Evolutionary conservation across 345 rosid genomes (phyloP), one percentile per base, ranked within the genome.

Genomic region (Psidium guajava): DNA sequence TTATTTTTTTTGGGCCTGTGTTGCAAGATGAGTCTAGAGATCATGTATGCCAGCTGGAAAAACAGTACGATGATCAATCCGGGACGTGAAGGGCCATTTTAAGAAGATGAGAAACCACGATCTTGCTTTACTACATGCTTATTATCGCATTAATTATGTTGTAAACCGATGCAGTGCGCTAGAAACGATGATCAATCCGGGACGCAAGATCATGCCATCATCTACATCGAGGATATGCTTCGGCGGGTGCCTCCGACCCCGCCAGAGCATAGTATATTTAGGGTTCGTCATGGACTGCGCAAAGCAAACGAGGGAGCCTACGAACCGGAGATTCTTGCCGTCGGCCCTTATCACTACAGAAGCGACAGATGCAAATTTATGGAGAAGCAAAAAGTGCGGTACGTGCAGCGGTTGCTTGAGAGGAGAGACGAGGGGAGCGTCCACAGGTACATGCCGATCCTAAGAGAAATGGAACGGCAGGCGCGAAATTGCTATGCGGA

Each of bases 161-260:
- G 0, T 22, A 55, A 22, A 55, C 47, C 47, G 3, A 42, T 55
- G 22, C 59, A 55, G 2, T 5, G 8, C 22, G 59, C 59, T 22
- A 11, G 59, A 25, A 55, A 3, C 58, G 8, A 3, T 22, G 58
- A 55, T 0, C 58, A 1, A 21, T 55, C 11, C 12, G 2, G 2
- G 58, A 11, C 3, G 58, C 58, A 21, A 55, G 11, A 21, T 55
- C 5, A 0, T 55, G n/a, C 8, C n/a, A 8, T 5, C 22, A 1
- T 55, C n/a, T 2, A 55, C 58, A 55, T 22, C 12, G 0, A 1
- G 58, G 22, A 0, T 22, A 55, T 55, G 58, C 58, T 55, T 55
- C 0, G 12, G 1, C 0, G 12, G 1, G 3, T 55, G n/a, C n/a
- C n/a, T 55, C 57, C 25, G 25, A 9, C 12, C 3, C 21, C 5